Conservation (phyloP, 2,329 filamentous ascomycete species). For the Fusarium domesticum region DNA sequence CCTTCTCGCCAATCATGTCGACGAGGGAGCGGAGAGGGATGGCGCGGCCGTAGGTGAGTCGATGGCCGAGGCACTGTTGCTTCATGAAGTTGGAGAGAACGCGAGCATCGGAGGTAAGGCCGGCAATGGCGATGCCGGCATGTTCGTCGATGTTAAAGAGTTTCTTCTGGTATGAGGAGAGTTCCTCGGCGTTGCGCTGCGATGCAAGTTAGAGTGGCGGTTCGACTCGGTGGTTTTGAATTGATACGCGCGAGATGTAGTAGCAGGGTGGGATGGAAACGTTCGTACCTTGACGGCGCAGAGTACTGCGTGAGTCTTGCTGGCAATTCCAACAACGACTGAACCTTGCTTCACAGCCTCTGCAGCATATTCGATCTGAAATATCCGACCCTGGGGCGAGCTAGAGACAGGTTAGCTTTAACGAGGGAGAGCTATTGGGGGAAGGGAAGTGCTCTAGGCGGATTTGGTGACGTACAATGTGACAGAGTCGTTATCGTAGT, state of each 20-base stretch:
- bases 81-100: conserved; percentile 99
- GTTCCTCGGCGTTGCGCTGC: conserved; percentile 99
- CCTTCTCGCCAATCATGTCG: conserved; percentile 89
- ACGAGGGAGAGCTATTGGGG: conserved; percentile 15
- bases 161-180: conserved; percentile 99
- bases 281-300: conserved; percentile 84
- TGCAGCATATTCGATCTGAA: conserved; percentile 98
- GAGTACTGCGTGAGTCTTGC: conserved; percentile 96
- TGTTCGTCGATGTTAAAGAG: conserved; percentile 96
- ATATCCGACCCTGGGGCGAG: conserved; percentile 98
- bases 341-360: conserved; percentile 99
- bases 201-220: conserved; percentile 10
- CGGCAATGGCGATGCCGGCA: conserved; percentile 91
- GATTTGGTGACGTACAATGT: conserved; percentile 72
- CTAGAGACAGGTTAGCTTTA: conserved; percentile 46
- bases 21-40: conserved; percentile 90
- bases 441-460: background rate
- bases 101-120: conserved; percentile 94
- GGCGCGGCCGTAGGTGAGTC: conserved; percentile 91
- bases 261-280: conserved; percentile 6
- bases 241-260: conserved; percentile 6
- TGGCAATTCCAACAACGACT: conserved; percentile 92
- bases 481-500: conserved; percentile 99
- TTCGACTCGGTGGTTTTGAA: conserved; percentile 3
- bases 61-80: conserved; percentile 93